Percentiles rank a stretch among this genome's conserved stretches.
Conservation (phyloP, 805 yeast species). For the Hyphopichia homilentoma region DNA sequence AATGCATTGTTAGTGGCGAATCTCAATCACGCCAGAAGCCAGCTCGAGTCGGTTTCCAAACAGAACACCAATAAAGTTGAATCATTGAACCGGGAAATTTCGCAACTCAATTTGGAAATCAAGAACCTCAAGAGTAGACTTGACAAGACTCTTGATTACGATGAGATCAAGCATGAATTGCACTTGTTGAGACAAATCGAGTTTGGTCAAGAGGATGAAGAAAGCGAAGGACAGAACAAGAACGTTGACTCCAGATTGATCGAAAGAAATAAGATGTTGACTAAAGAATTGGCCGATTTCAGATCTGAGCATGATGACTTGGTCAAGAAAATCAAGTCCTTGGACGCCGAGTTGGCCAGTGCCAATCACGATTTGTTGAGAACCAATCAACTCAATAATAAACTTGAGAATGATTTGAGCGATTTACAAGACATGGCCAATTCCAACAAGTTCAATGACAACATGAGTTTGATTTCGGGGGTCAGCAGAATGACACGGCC, state of each 20-base stretch:
- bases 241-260: slow-evolving; percentile 58
- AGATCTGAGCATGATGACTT: slow-evolving; percentile 57
- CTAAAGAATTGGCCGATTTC: slow-evolving; percentile 61
- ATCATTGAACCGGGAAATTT: slow-evolving; percentile 41
- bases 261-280: slow-evolving; percentile 68
- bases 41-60: slow-evolving; percentile 15
- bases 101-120: slow-evolving; percentile 48
- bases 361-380: slow-evolving; percentile 36
- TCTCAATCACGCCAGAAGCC: slow-evolving; percentile 47
- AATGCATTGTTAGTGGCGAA: slow-evolving; percentile 60
- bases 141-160: slow-evolving; percentile 62
- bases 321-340: slow-evolving; percentile 31
- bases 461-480: slow-evolving; percentile 66
- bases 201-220: slow-evolving; percentile 52
- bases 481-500: slow-evolving; percentile 22
- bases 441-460: slow-evolving; percentile 50
- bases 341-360: slow-evolving; percentile 35
- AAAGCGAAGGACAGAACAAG: slow-evolving; percentile 22
- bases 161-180: slow-evolving; percentile 74
- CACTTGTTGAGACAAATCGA: slow-evolving; percentile 69
- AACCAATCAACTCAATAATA: slow-evolving; percentile 46
- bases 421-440: slow-evolving; percentile 44
- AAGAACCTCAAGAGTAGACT: slow-evolving; percentile 47
- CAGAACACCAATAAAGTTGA: slow-evolving; percentile 33
- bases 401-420: slow-evolving; percentile 72